Evolutionary conservation across 2,329 filamentous ascomycete species (phyloP).

Genomic region (Cladosporium sp.): DNA sequence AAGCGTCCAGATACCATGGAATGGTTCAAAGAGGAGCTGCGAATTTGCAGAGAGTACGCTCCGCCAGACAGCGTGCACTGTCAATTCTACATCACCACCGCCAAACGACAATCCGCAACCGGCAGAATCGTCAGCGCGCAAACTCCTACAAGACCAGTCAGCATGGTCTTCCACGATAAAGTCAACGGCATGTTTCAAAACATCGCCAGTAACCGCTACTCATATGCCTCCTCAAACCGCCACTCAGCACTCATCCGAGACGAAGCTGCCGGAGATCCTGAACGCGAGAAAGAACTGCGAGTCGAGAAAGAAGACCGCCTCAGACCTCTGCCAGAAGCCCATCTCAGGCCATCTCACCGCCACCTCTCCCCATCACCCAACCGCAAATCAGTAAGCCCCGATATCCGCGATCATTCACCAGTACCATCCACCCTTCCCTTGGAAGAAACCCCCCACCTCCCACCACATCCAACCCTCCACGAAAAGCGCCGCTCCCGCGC

Average conservation of each 20-base stretch:
- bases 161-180: conserved; percentile 75
- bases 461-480: conserved; percentile 32
- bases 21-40: conserved; percentile 93
- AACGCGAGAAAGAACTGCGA: conserved; percentile 74
- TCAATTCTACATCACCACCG: conserved; percentile 88
- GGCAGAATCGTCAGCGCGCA: conserved; percentile 49
- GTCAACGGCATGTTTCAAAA: conserved; percentile 84
- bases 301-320: conserved; percentile 81
- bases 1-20: conserved; percentile 91
- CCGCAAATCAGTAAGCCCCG: conserved; percentile 49
- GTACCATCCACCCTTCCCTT: conserved; percentile 10
- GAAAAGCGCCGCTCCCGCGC: conserved; percentile 39
- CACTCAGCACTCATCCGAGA: conserved; percentile 79
- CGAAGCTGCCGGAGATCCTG: conserved; percentile 72
- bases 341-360: conserved; percentile 31
- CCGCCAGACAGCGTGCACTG: conserved; percentile 86
- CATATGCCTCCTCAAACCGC: conserved; percentile 48
- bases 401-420: conserved; percentile 12
- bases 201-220: conserved; percentile 67
- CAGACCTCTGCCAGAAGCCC: conserved; percentile 67
- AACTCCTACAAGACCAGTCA: conserved; percentile 57
- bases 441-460: conserved; percentile 27
- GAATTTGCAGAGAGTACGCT: conserved; percentile 85
- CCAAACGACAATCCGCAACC: conserved; percentile 54
- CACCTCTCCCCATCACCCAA: conserved; percentile 22